Evolutionary conservation across 768 basidiomycete genomes (phyloP), one percentile per base, ranked within the genome.

Genomic region (Lentinula sp.): DNA sequence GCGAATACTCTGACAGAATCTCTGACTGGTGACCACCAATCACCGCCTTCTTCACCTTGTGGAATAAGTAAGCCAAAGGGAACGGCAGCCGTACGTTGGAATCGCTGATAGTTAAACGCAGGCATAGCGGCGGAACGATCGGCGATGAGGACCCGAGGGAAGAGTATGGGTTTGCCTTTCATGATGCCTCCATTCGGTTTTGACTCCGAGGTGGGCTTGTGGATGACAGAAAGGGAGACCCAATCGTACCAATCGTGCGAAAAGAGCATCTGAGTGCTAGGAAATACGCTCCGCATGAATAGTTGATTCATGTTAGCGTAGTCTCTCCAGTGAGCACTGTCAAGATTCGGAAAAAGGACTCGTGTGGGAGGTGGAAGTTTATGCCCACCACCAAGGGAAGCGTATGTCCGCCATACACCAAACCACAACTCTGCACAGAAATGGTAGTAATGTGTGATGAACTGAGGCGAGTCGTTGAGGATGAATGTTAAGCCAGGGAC

Each of bases 381-480:
- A 0, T 92, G 91, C 51, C 81, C 81, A 7, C 92, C 93, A 18
- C 59, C 65, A 10, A 96, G 77, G 2, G 91, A 86, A 37, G 92
- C 82, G 71, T 95, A 96, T 0, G 93, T 86, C 7, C 93, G 83
- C 95, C 95, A 96, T 66, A 95, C 84, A 43, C 95, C 95, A 64
- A 93, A 92, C 76, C 91, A 88, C 18, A 95, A 83, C 69, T 98
- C 95, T 4, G 95, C 94, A 36, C 89, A 85, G 85, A 91, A 95
- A 68, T 98, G 94, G 70, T 94, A 96, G 70, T 95, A 96, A 72
- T 96, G 94, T 1, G 89, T 90, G 60, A 96, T 81, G 74, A 85
- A 97, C 79, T 97, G 93, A 16, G 84, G 81, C 4, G 90, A 86
- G 63, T 96, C 95, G 67, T 95, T 95, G 4, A 57, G 35, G 10